Conservation (phyloP, 139 green algal genomes). For the Raphidocelis subcapitata region DNA sequence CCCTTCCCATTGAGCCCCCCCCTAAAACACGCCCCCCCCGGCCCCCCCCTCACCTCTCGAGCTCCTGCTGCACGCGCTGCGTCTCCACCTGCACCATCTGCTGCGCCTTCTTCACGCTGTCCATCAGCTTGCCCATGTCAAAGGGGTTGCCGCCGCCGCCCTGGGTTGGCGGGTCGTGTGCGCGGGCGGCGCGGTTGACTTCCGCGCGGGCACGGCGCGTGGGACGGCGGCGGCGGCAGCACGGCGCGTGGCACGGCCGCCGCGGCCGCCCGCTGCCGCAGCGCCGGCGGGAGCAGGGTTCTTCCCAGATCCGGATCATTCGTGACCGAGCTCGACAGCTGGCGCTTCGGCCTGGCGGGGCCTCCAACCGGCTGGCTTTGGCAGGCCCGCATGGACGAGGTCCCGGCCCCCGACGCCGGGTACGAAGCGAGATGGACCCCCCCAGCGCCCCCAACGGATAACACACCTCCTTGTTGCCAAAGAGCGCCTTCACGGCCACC, state of each 20-base stretch:
- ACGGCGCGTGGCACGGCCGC: no score
- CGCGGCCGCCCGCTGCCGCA: no score
- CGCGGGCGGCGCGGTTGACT: neutral
- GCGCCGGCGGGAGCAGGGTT: no score
- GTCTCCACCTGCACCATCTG: conserved; percentile 91
- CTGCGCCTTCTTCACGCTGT: conserved; percentile 93
- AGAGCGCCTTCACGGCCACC: no score
- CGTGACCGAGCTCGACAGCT: no score
- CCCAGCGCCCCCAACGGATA: neutral
- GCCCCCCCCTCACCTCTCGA: conserved; percentile 65
- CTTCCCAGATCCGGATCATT: no score
- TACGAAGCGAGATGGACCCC: neutral
- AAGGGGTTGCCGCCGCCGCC: conserved; percentile 64
- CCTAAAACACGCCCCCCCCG: no score
- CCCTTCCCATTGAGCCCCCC: no score
- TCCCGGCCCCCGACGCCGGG: neutral
- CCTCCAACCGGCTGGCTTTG: no score
- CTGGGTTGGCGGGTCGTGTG: neutral
- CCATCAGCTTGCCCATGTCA: conserved; percentile 87
- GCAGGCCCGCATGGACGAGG: no score
- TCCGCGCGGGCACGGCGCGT: neutral
- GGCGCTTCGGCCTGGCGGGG: no score
- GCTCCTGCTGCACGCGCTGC: conserved; percentile 83
- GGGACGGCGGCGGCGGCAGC: no score
- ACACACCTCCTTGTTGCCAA: conserved; percentile 21